Percentiles rank a stretch among this genome's conserved stretches.
These are phyloP conservation scores for Cystobasidiaceae sp. DNA, from an alignment of 1,284 basidiomycete species.

Conservation along the genomic window DNA sequence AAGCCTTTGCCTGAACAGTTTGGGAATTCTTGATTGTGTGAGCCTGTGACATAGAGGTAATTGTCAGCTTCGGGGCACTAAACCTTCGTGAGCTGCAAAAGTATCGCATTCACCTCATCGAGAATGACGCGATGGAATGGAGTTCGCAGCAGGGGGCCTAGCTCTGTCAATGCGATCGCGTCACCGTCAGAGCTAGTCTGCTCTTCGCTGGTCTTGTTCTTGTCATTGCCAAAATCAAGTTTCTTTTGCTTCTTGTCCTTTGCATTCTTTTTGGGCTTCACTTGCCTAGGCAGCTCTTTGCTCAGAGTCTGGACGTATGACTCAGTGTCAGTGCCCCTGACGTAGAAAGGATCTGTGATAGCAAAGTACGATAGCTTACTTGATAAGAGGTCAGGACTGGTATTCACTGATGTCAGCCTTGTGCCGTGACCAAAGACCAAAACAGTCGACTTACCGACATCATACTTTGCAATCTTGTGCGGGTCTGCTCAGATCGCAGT, in stretches of 20 bases:
- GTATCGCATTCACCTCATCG: neutral
- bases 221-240: conserved; percentile 26
- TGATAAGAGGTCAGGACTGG: conserved; percentile 58
- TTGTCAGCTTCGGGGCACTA: too few species aligned
- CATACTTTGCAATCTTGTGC: conserved; percentile 56
- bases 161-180: conserved; percentile 51
- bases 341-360: conserved; percentile 46
- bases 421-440: neutral
- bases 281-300: conserved; percentile 29
- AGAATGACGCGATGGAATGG: conserved; percentile 50
- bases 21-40: conserved; percentile 94
- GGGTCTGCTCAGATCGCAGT: conserved; percentile 53
- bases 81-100: too few species aligned
- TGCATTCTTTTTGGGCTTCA: conserved; percentile 5
- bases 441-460: conserved; percentile 51
- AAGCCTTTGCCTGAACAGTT: conserved; percentile 75
- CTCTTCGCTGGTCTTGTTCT: conserved; percentile 1
- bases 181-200: conserved; percentile 42
- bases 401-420: conserved; percentile 55
- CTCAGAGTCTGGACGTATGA: too few species aligned
- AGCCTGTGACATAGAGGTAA: conserved; percentile 97
- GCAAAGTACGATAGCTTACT: conserved; percentile 61
- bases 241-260: neutral
- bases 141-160: conserved; percentile 67
- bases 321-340: neutral